A percentile compares a stretch with the other conserved stretches of the same genome.
phyloP scores from a whole-genome alignment of 495 filamentous ascomycete genomes.

The Podospora tetraspora region DNA sequence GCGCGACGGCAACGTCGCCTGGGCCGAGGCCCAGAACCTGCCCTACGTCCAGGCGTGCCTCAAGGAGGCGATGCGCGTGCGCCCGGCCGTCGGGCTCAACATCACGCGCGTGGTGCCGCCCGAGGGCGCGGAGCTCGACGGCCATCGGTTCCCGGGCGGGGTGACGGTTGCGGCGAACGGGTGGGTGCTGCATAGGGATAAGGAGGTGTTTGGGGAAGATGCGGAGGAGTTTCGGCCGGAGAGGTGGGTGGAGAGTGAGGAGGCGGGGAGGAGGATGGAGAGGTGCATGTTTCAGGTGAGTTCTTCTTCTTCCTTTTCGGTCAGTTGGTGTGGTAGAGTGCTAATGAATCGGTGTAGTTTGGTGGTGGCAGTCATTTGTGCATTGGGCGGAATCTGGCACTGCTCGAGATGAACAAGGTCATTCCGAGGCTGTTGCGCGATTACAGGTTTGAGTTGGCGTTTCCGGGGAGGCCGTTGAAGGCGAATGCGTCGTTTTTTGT shows the following conservation, averaged over 20 bases:
- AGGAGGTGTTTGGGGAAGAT: constrained; percentile 56
- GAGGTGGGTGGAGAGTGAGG: constrained; percentile 56
- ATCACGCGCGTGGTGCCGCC: constrained; percentile 49
- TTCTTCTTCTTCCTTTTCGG: background rate
- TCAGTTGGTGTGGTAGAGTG: background rate
- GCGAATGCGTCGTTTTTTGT: constrained; percentile 52
- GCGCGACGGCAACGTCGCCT: constrained; percentile 39
- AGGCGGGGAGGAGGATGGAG: constrained; percentile 43
- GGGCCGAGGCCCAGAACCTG: constrained; percentile 43
- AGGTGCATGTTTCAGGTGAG: constrained; percentile 47
- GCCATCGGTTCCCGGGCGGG: constrained; percentile 48
- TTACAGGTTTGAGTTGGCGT: constrained; percentile 46
- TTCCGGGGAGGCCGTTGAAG: constrained; percentile 40
- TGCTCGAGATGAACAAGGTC: constrained; percentile 56
- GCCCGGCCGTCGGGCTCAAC: constrained; percentile 55
- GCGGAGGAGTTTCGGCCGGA: constrained; percentile 58
- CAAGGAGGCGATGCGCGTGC: constrained; percentile 62
- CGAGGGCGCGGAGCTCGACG: constrained; percentile 51
- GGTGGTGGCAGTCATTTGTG: constrained; percentile 50
- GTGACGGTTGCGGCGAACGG: constrained; percentile 50
- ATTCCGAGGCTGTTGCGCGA: constrained; percentile 45
- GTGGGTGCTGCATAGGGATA: constrained; percentile 50
- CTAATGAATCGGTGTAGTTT: constrained; percentile 30
- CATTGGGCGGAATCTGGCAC: constrained; percentile 50
- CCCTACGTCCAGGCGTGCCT: constrained; percentile 61